Conservation (phyloP, 257 asterid genomes). For the Rubia yunnanensis region DNA sequence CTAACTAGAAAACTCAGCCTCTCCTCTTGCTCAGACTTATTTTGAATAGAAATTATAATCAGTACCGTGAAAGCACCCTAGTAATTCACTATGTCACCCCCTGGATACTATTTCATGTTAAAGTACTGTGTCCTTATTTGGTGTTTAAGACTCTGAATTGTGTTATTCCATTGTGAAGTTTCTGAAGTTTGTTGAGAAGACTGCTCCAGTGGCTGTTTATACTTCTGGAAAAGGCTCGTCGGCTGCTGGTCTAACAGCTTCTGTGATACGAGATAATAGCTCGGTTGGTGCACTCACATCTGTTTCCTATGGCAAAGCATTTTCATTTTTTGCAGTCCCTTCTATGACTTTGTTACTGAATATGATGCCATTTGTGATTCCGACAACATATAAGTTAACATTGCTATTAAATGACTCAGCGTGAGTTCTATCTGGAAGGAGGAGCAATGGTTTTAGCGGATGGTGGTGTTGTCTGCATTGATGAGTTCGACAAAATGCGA, state of each 20-base stretch:
- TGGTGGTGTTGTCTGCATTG: conserved; percentile 99
- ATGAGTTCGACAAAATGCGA: conserved; percentile 99
- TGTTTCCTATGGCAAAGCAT: not conserved
- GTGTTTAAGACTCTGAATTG: not conserved
- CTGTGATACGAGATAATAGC: conserved; percentile 95
- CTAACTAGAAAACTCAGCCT: not conserved
- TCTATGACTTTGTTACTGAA: conserved; percentile 2
- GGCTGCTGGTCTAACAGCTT: conserved; percentile 99
- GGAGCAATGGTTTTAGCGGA: conserved; percentile 99
- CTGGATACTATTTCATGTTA: not conserved
- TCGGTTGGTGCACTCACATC: conserved; percentile 42
- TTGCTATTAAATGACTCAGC: conserved; percentile 33
- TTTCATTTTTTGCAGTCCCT: not conserved
- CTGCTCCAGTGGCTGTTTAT: conserved; percentile 94
- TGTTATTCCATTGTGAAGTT: conserved; percentile 40
- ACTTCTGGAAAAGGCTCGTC: conserved; percentile 99
- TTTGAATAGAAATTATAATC: no score
- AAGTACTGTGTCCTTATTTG: no score
- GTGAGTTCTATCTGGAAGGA: conserved; percentile 98
- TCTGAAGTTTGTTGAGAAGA: conserved; percentile 98
- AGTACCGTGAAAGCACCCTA: not conserved
- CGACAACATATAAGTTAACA: not conserved
- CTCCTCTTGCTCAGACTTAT: not conserved
- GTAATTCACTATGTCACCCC: not conserved
- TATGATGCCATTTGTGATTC: not conserved